Evolutionary conservation across 2,329 filamentous ascomycete species (phyloP).

Genomic region (Pseudogymnoascus sp.): DNA sequence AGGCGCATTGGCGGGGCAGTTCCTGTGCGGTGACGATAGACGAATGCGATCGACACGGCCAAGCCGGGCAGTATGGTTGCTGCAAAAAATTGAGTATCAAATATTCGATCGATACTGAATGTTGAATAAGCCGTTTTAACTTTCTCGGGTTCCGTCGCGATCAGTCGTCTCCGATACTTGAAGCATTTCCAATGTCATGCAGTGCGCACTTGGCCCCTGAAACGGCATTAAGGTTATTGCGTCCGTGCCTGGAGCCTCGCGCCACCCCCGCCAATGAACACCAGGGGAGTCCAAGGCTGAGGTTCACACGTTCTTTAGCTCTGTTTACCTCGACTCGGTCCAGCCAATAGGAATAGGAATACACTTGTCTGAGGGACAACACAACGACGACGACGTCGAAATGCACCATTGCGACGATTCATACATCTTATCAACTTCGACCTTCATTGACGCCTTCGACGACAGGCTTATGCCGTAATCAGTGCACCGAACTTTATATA

Average conservation of each 20-base stretch:
- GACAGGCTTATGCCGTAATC: background rate
- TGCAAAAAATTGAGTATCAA: background rate
- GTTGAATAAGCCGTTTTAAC: background rate
- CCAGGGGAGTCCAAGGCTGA: background rate
- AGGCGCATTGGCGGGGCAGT: slow-evolving; percentile 4
- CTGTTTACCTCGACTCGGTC: background rate
- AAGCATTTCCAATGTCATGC: slow-evolving; percentile 9
- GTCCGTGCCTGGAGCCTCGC: slow-evolving; percentile 5
- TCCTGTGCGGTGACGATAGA: background rate
- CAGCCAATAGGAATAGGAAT: background rate
- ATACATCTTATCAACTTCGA: slow-evolving; percentile 1
- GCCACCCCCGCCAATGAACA: background rate
- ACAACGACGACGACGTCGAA: background rate
- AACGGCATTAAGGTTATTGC: slow-evolving; percentile 7
- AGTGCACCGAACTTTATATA: background rate
- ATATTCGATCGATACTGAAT: background rate
- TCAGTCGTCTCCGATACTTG: background rate
- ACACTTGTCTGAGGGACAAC: background rate
- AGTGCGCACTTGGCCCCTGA: slow-evolving; percentile 8
- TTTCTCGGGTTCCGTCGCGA: background rate
- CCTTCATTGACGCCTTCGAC: background rate
- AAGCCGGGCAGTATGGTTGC: background rate
- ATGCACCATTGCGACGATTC: background rate
- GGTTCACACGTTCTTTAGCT: background rate
- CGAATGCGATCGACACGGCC: background rate